Percentiles rank a stretch among this genome's conserved stretches.
phyloP scores from a whole-genome alignment of 257 asterid species.

The Solanum medicagineum region DNA sequence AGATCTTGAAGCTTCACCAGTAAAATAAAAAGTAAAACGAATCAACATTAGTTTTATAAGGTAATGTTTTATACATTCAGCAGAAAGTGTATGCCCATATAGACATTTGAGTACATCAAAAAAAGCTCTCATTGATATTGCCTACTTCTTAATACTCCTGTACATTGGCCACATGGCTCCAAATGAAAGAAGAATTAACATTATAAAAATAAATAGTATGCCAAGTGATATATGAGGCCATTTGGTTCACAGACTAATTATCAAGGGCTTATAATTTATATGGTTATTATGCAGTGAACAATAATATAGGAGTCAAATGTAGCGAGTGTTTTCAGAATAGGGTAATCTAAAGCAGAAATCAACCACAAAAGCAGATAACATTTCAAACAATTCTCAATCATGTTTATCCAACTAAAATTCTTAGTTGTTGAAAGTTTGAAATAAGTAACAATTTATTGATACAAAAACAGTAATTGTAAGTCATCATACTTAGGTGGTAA shows the following conservation, averaged over 20 bases:
- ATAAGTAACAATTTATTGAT: not conserved
- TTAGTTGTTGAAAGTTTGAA: not conserved
- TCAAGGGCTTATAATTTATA: not conserved
- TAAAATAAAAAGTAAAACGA: not conserved
- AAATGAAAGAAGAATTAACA: not conserved
- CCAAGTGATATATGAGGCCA: not conserved
- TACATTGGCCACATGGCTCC: not conserved
- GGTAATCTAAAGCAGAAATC: not conserved
- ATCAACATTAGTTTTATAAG: not conserved
- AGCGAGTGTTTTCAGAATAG: not conserved
- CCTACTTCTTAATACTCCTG: not conserved
- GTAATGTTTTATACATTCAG: not conserved
- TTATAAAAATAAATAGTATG: not conserved
- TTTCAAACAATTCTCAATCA: not conserved
- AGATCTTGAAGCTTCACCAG: slow-evolving; percentile 39
- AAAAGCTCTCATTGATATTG: not conserved
- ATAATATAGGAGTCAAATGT: not conserved
- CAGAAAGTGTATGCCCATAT: not conserved
- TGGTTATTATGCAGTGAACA: not conserved
- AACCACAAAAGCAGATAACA: not conserved
- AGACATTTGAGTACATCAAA: not conserved
- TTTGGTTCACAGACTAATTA: not conserved
- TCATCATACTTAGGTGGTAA: not conserved
- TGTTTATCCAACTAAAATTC: not conserved
- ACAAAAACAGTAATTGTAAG: not conserved